These are phyloP conservation scores for Hypoxylon fragiforme DNA, from an alignment of 495 filamentous ascomycete genomes.

Conservation along the genomic window DNA sequence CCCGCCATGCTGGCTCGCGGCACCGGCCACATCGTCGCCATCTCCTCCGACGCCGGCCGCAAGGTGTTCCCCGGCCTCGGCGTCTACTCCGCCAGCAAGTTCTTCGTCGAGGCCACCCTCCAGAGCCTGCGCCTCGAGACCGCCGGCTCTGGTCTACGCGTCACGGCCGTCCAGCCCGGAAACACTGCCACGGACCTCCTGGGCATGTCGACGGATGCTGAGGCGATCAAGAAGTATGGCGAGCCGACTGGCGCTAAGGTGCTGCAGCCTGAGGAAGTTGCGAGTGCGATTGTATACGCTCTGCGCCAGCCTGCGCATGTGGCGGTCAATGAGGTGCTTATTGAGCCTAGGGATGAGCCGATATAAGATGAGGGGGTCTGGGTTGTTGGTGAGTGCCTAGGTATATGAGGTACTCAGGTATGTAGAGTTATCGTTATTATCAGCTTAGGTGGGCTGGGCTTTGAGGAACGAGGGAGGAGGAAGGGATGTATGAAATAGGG, in stretches of 20 bases:
- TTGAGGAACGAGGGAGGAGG: too few species aligned
- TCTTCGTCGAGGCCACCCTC: slow-evolving; percentile 73
- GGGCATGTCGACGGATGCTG: slow-evolving; percentile 65
- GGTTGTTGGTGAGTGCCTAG: too few species aligned
- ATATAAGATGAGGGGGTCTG: slow-evolving; percentile 49
- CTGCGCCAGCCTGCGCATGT: slow-evolving; percentile 66
- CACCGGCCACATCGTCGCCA: slow-evolving; percentile 63
- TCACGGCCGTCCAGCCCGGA: slow-evolving; percentile 68
- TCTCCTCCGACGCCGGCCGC: slow-evolving; percentile 69
- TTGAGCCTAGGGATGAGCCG: slow-evolving; percentile 72
- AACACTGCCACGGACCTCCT: slow-evolving; percentile 67
- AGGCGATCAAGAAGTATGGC: slow-evolving; percentile 71
- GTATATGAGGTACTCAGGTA: too few species aligned
- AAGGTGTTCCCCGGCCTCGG: slow-evolving; percentile 73
- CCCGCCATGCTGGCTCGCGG: slow-evolving; percentile 65
- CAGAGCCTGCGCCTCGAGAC: slow-evolving; percentile 69
- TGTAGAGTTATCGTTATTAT: too few species aligned
- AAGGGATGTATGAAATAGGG: too few species aligned
- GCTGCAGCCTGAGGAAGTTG: slow-evolving; percentile 64
- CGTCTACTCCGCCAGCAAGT: slow-evolving; percentile 73
- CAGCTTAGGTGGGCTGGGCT: too few species aligned
- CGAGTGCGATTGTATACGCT: slow-evolving; percentile 65
- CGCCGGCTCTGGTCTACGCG: slow-evolving; percentile 63
- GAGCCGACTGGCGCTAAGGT: slow-evolving; percentile 68
- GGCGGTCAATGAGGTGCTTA: slow-evolving; percentile 70